A percentile compares a stretch with the other conserved stretches of the same genome.
phyloP scores from a whole-genome alignment of 768 basidiomycete genomes.

The Boletus pseudopeckii region DNA sequence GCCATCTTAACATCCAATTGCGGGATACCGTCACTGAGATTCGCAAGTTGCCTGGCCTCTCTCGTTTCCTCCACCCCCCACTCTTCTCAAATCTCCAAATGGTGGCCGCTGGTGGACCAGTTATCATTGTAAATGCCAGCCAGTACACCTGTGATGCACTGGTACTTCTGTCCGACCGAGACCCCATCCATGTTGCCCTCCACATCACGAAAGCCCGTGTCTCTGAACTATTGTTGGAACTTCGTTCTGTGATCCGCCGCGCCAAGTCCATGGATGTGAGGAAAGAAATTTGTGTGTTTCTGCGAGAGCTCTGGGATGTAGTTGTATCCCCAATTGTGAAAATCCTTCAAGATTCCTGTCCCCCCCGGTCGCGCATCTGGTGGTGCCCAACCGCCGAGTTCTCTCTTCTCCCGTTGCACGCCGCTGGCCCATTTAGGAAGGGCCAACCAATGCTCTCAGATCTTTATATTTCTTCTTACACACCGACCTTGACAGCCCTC shows the following conservation, averaged over 20 bases:
- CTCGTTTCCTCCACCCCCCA: conserved; percentile 24
- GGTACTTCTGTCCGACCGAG: conserved; percentile 14
- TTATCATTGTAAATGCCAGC: conserved; percentile 33
- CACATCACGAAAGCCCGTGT: neutral
- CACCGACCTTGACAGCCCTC: too few relatives aligned
- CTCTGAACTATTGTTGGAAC: neutral
- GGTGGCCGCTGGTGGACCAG: conserved; percentile 22
- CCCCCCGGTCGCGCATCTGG: too few relatives aligned
- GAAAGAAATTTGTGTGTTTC: neutral
- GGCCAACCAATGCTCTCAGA: too few relatives aligned
- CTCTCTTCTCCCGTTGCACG: too few relatives aligned
- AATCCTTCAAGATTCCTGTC: too few relatives aligned
- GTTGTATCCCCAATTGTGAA: too few relatives aligned
- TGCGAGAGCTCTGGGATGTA: too few relatives aligned
- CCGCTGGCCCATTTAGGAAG: too few relatives aligned
- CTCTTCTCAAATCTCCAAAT: conserved; percentile 11
- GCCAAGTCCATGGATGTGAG: neutral
- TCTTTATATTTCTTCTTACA: too few relatives aligned
- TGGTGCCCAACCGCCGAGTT: too few relatives aligned
- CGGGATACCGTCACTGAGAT: conserved; percentile 12
- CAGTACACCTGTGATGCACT: conserved; percentile 32
- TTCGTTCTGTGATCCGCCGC: neutral
- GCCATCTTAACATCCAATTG: neutral
- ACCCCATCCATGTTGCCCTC: conserved; percentile 1
- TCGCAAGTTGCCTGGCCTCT: conserved; percentile 17